Percentiles rank a stretch among this genome's conserved stretches.
Evolutionary conservation across 1,284 basidiomycete species (phyloP).

Genomic region (Heimioporus punctisporus): DNA sequence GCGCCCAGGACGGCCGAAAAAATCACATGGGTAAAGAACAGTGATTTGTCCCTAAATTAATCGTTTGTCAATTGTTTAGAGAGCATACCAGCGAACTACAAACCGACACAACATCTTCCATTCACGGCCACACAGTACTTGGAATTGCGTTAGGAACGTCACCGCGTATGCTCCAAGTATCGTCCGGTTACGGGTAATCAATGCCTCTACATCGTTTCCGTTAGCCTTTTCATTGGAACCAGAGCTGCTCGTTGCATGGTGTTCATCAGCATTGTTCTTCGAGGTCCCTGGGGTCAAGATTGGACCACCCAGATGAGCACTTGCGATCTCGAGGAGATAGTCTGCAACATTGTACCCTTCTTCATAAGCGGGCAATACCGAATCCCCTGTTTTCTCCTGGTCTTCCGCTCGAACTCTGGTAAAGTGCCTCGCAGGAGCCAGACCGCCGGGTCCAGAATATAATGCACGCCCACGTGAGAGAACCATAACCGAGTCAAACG

Average conservation of each 20-base stretch:
- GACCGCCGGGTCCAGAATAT: conserved; percentile 77
- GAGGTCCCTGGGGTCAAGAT: conserved; percentile 29
- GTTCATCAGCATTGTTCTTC: conserved; percentile 16
- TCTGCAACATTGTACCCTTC: conserved; percentile 90
- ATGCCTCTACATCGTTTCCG: conserved; percentile 22
- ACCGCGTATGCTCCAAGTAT: conserved; percentile 47
- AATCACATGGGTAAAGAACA: conserved; percentile 78
- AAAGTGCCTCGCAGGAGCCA: conserved; percentile 60
- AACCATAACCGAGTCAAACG: conserved; percentile 82
- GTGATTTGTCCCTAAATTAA: conserved; percentile 67
- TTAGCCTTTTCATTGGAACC: conserved; percentile 14
- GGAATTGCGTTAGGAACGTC: conserved; percentile 86
- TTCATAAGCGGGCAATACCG: conserved; percentile 45
- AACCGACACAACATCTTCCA: conserved; percentile 81
- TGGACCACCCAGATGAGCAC: conserved; percentile 52
- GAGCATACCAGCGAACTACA: conserved; percentile 16
- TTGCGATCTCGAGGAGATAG: conserved; percentile 85
- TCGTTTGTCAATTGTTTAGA: background rate
- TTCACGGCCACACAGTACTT: conserved; percentile 79
- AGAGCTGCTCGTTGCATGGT: conserved; percentile 5
- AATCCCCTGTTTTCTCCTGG: conserved; percentile 37
- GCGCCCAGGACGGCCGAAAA: conserved; percentile 76
- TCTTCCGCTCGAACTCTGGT: no score
- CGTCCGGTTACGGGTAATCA: conserved; percentile 14
- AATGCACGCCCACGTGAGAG: conserved; percentile 80